Conservation (phyloP, 2,329 filamentous ascomycete genomes). For the Dichotomopilus funicola region DNA sequence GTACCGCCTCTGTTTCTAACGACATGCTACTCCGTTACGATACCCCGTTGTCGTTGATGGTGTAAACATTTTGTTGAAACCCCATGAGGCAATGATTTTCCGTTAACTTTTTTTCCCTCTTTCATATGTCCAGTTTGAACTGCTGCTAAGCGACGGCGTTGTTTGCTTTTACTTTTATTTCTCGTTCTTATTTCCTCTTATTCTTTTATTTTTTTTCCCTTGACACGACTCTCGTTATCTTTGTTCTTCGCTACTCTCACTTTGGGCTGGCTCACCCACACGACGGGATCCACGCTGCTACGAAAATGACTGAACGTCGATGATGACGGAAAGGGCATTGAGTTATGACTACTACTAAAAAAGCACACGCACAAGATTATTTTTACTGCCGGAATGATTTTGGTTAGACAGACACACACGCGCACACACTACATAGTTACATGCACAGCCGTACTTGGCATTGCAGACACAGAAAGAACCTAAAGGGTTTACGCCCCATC, state of each 20-base stretch:
- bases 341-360: constrained; percentile 8
- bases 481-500: too few relatives aligned
- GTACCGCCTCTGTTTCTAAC: neutral
- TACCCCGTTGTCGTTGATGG: constrained; percentile 14
- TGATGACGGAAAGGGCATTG: constrained; percentile 11
- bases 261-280: constrained; percentile 20
- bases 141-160: constrained; percentile 24
- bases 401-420: constrained; percentile 17
- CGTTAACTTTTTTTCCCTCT: constrained; percentile 22
- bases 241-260: constrained; percentile 18
- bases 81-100: constrained; percentile 2
- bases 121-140: constrained; percentile 25
- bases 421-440: neutral
- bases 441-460: neutral
- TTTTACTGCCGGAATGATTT: constrained; percentile 19
- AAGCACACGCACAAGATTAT: neutral
- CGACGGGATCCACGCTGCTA: constrained; percentile 17
- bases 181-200: constrained; percentile 3
- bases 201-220: constrained; percentile 2
- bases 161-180: constrained; percentile 9
- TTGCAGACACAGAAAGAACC: too few relatives aligned
- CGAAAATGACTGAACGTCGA: constrained; percentile 28
- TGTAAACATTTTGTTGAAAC: constrained; percentile 24
- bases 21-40: constrained; percentile 1
- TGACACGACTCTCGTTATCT: constrained; percentile 10